Percentiles rank a stretch among this genome's conserved stretches.
Conservation (phyloP, 176 grass and related monocot genomes). For the Rhynchospora tenuis region DNA sequence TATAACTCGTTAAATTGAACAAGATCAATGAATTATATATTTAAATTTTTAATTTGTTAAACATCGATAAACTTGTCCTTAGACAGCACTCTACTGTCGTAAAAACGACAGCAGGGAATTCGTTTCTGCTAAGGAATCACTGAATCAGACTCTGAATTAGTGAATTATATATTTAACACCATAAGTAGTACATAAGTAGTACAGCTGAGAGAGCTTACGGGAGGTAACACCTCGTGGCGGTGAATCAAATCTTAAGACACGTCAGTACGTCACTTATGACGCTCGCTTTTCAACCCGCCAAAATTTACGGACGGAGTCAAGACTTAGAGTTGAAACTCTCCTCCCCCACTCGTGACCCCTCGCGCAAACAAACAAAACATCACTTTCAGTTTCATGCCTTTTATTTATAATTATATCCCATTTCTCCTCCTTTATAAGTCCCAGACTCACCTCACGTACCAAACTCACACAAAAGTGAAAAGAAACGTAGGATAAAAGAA, state of each 20-base stretch:
- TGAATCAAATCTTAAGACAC: neutral
- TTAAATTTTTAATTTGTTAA: no score
- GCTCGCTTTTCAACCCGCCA: neutral
- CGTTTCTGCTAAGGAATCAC: no score
- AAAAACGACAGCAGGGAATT: no score
- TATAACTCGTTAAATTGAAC: no score
- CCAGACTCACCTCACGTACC: neutral
- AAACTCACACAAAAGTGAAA: neutral
- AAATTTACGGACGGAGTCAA: neutral
- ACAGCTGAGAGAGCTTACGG: neutral
- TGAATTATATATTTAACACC: neutral
- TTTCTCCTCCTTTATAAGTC: neutral
- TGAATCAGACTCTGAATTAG: neutral
- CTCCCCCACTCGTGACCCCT: neutral
- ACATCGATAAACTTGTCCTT: no score
- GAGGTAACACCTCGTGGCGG: neutral
- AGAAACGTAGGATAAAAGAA: neutral
- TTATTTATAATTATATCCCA: neutral
- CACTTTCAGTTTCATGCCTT: neutral
- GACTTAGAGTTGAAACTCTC: neutral
- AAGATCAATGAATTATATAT: no score
- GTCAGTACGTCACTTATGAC: constrained; percentile 1
- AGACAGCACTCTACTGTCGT: no score
- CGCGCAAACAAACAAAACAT: neutral
- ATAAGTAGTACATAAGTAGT: neutral